phyloP scores from a whole-genome alignment of 1,284 basidiomycete species.

The Cutaneotrichosporon arboriforme region DNA sequence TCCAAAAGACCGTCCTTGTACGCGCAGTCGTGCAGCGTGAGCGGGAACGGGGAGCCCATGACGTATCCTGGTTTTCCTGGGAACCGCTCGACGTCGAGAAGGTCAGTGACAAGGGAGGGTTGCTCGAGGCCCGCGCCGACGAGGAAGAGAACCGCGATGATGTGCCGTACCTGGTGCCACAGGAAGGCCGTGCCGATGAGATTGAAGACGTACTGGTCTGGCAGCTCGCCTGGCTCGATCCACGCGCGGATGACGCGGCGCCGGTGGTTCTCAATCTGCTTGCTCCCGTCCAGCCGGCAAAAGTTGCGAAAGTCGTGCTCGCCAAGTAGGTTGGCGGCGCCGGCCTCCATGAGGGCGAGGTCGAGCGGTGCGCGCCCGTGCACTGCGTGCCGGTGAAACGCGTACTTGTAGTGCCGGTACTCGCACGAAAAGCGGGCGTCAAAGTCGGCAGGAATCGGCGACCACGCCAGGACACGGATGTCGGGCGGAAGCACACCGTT shows the following conservation, averaged over 20 bases:
- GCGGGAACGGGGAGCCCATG: constrained; percentile 85
- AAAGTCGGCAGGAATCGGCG: constrained; percentile 73
- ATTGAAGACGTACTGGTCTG: constrained; percentile 64
- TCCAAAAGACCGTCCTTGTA: constrained; percentile 60
- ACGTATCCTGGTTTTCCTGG: constrained; percentile 82
- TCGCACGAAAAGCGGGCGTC: constrained; percentile 84
- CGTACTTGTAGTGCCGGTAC: constrained; percentile 95
- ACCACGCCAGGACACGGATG: constrained; percentile 92
- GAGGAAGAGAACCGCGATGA: constrained; percentile 87
- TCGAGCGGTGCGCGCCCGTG: constrained; percentile 56
- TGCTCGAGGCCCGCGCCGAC: constrained; percentile 76
- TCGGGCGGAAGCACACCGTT: constrained; percentile 87
- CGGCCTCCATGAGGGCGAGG: constrained; percentile 69
- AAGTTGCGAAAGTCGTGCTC: constrained; percentile 95
- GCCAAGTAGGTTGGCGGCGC: constrained; percentile 67
- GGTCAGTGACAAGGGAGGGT: constrained; percentile 63
- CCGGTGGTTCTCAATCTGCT: constrained; percentile 70
- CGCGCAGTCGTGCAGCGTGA: constrained; percentile 87
- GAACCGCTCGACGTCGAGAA: constrained; percentile 60
- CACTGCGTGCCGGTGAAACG: constrained; percentile 57
- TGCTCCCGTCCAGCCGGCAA: constrained; percentile 88
- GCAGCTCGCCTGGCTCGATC: constrained; percentile 24
- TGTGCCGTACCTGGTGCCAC: constrained; percentile 96
- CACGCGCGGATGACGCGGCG: constrained; percentile 37
- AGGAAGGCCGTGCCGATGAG: constrained; percentile 84